Conservation (phyloP, 345 rosid genomes). For the Gossypium thurberi region DNA sequence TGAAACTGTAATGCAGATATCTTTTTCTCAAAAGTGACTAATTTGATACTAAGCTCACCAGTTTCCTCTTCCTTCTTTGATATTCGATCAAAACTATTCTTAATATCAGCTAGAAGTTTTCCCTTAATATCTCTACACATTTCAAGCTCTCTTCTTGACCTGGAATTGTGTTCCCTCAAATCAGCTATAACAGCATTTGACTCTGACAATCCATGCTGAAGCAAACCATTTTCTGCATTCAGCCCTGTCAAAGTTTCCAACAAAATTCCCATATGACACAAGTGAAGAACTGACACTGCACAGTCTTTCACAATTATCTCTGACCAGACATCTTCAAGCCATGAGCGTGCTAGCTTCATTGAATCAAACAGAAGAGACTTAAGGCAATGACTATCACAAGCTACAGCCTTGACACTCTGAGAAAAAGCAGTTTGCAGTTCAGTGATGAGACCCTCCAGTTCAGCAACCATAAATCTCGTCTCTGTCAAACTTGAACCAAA, state of each 20-base stretch:
- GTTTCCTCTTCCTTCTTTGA: slow-evolving; percentile 79
- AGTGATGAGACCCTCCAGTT: slow-evolving; percentile 48
- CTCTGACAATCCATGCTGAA: slow-evolving; percentile 64
- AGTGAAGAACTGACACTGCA: slow-evolving; percentile 80
- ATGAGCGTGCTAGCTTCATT: slow-evolving; percentile 42
- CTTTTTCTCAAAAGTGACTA: slow-evolving; percentile 62
- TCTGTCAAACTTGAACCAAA: slow-evolving; percentile 48
- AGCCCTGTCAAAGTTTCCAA: slow-evolving; percentile 77
- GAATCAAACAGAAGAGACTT: slow-evolving; percentile 52
- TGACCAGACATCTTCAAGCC: slow-evolving; percentile 93
- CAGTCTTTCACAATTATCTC: slow-evolving; percentile 82
- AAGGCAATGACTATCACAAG: slow-evolving; percentile 37
- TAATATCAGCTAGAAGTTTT: slow-evolving; percentile 75
- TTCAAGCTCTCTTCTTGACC: slow-evolving; percentile 73
- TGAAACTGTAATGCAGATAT: slow-evolving; percentile 61
- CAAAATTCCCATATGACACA: slow-evolving; percentile 85
- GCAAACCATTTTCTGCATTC: slow-evolving; percentile 81
- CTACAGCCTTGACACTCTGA: slow-evolving; percentile 37
- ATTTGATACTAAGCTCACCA: slow-evolving; percentile 45
- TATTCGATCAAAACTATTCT: slow-evolving; percentile 66
- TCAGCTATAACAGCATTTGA: slow-evolving; percentile 62
- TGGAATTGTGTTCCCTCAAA: slow-evolving; percentile 65
- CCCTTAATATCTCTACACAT: slow-evolving; percentile 66
- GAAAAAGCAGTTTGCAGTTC: slow-evolving; percentile 38
- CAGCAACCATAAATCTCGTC: slow-evolving; percentile 43